phyloP scores from a whole-genome alignment of 495 filamentous ascomycete species.

The Collariella sp. region DNA sequence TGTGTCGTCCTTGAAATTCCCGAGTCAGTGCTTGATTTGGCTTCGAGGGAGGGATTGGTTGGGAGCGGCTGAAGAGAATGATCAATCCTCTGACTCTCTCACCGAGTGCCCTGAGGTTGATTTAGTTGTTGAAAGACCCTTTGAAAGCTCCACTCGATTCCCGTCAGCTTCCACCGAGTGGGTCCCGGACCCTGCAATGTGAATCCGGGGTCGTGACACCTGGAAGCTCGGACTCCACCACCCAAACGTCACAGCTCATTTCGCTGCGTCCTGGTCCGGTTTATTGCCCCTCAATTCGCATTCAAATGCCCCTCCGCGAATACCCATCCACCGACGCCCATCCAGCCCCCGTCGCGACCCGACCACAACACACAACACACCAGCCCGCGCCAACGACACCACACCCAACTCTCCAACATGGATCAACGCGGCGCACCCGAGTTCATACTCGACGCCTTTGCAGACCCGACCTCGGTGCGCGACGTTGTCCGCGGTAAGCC shows the following conservation, averaged over 20 bases:
- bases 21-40: too few relatives aligned
- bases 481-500: slow-evolving; percentile 82
- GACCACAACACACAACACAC: neutral
- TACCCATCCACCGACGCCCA: neutral
- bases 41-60: too few relatives aligned
- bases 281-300: slow-evolving; percentile 5
- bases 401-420: slow-evolving; percentile 28
- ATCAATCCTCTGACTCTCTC: too few relatives aligned
- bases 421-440: slow-evolving; percentile 58
- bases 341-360: neutral
- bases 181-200: neutral
- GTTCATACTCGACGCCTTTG: slow-evolving; percentile 77
- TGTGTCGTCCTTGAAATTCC: too few relatives aligned
- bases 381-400: neutral
- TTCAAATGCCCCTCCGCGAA: neutral
- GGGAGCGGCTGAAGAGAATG: too few relatives aligned
- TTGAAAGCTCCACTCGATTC: too few relatives aligned
- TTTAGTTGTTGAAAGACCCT: too few relatives aligned
- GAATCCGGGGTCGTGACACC: neutral
- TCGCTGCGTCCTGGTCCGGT: neutral
- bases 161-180: too few relatives aligned
- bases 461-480: slow-evolving; percentile 70
- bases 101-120: too few relatives aligned
- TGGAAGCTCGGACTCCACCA: neutral
- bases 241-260: slow-evolving; percentile 10